A percentile compares a stretch with the other conserved stretches of the same genome.
These are phyloP conservation scores for Diversispora eburnea DNA, from an alignment of 192 early-diverging fungal species.

Conservation along the genomic window DNA sequence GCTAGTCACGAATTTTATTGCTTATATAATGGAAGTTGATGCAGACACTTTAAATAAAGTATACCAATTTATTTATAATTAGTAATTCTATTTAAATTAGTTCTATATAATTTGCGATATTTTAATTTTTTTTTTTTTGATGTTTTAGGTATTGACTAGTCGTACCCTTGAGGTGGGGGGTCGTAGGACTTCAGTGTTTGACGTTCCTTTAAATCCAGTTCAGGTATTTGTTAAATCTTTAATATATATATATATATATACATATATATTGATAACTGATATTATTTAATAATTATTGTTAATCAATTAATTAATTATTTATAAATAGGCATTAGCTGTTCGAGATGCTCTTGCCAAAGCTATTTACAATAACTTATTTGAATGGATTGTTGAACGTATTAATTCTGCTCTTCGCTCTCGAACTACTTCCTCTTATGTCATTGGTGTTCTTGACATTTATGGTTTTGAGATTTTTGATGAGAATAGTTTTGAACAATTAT, in stretches of 20 bases:
- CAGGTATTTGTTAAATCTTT: conserved; percentile 45
- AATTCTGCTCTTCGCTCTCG: conserved; percentile 79
- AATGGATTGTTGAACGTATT: conserved; percentile 96
- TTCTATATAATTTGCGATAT: neutral
- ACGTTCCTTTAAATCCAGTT: conserved; percentile 84
- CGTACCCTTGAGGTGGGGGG: conserved; percentile 76
- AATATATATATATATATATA: too few relatives aligned
- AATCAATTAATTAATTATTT: neutral
- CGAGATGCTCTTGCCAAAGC: conserved; percentile 92
- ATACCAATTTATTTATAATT: neutral
- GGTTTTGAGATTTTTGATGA: conserved; percentile 96
- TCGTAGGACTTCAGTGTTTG: conserved; percentile 70
- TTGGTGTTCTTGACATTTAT: conserved; percentile 98
- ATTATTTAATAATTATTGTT: neutral
- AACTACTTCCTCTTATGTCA: conserved; percentile 55
- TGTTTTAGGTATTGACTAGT: conserved; percentile 49
- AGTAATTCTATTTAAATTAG: neutral
- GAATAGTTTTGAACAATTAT: conserved; percentile 98
- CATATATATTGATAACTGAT: too few relatives aligned
- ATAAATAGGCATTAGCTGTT: conserved; percentile 64
- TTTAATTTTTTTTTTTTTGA: neutral
- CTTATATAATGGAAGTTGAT: conserved; percentile 67
- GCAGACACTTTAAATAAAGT: conserved; percentile 55
- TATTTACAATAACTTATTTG: conserved; percentile 92
- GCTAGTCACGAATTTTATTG: conserved; percentile 67